Evolutionary conservation across 192 early-diverging fungal genomes (phyloP), one percentile per base, ranked within the genome.

Genomic region (Podila epigama): DNA sequence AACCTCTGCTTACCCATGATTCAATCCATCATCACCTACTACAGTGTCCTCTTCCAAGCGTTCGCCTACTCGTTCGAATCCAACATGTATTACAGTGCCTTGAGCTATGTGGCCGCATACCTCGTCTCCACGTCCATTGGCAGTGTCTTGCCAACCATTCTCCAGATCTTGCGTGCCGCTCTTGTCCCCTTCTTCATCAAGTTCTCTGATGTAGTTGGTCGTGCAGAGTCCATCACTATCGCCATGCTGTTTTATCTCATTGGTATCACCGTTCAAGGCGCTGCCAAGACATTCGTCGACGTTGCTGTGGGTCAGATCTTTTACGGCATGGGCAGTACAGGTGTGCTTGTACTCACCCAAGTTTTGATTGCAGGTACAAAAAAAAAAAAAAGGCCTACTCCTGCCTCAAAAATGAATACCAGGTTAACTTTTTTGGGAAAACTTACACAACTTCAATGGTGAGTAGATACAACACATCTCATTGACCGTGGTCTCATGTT

Each of bases 401-500:
- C 48, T 33, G n/a, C 16, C 8, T 50, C 18, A 2, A 22, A 34
- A 15, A 57, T 36, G n/a, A 9, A n/a, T 3, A n/a, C 18, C 32
- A 57, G 8, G 13, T 36, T n/a, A 4, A 1, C 34, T 22, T 0
- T 57, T n/a, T 11, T 37, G 16, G 16, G 20, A 16, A 31, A 20
- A 2, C 18, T 57, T 35, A 20, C 20, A 16, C 34, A 57, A 57
- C 33, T 3, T 20, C 18, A 57, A 20, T 22, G 13, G 16, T 16
- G 39, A 29, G 22, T 60, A 60, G 58, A 60, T 18, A 44, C 58
- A 60, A 60, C 58, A 29, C 58, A 31, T 41, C 58, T 60, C 12
- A 60, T 60, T 27, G 58, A 60, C 16, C 58, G 58, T 60, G 58
- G 58, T 39, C 11, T 60, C 10, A 60, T 60, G 58, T 60, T 60